Base-by-base conservation (phyloP, 1,284 basidiomycete species). In the Thecaphora frezii region DNA sequence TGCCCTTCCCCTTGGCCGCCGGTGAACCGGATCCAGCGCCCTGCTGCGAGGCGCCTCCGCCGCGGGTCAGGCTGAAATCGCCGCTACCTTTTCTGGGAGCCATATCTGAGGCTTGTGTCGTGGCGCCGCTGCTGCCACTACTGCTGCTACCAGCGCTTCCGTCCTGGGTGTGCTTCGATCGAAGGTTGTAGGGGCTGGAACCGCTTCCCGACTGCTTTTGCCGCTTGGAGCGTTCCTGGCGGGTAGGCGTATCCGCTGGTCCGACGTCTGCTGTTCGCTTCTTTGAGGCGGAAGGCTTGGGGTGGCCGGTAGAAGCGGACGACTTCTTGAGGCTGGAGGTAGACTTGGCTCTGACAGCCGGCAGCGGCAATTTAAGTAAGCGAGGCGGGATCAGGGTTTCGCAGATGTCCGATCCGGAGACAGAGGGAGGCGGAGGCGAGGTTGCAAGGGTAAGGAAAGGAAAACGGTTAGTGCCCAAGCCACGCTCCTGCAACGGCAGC, bases 1-100 rank as follows among this genome's bases (percentile, higher is more conserved):
- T 44, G 23, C 43, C 43, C 22, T 44, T 44, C 16, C 43, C 43
- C 43, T 44, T 44, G 23, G 43, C 24, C 3, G 43, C 43, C 7
- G 43, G 16, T 23, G 24, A 7, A 19, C 5, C 40, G 4, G 40
- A 21, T 5, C 8, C 38, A 18, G 38, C 38, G n/a, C 21, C 23
- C n/a, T 9, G 40, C 23, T 41, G 40, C 40, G 40, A 41, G 22
- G 9, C 40, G 40, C 7, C 33, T 12, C 33, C 33, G 33, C 33
- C 33, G 33, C 33, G 33, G 33, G 33, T 36, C 33, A 36, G 33
- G 33, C 33, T 36, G 33, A 36, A 36, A 18, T 36, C 33, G 13
- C 23, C 23, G 40, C 40, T 41, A 12, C 21, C 23, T 19, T 41
- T 41, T 21, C 40, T 5, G 9, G 40, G 40, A 5, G 40, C 40